Conservation (phyloP, 2,329 filamentous ascomycete genomes). For the Exserohilum rostratum region DNA sequence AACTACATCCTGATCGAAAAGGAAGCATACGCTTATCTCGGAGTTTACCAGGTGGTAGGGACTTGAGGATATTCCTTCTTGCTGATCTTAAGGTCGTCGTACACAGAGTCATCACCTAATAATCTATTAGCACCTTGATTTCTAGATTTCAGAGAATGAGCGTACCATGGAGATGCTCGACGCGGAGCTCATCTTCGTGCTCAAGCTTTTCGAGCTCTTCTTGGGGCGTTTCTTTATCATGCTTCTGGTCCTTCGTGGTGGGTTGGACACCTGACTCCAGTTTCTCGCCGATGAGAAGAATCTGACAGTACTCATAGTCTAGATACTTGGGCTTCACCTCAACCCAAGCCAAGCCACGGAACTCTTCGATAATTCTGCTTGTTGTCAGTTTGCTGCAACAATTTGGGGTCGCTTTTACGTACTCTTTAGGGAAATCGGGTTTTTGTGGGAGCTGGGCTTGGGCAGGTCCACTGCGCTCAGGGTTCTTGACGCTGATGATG, state of each 20-base stretch:
- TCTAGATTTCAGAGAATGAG: neutral
- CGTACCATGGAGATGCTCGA: constrained; percentile 63
- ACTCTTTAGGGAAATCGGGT: constrained; percentile 75
- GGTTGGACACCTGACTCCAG: constrained; percentile 63
- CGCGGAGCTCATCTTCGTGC: constrained; percentile 73
- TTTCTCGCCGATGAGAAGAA: constrained; percentile 78
- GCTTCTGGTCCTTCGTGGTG: constrained; percentile 62
- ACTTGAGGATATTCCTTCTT: constrained; percentile 64
- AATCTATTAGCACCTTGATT: constrained; percentile 5
- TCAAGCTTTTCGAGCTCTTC: constrained; percentile 77
- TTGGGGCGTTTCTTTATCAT: constrained; percentile 65
- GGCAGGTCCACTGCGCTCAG: constrained; percentile 69
- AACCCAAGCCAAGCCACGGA: constrained; percentile 74
- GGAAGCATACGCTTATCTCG: neutral
- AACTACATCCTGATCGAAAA: neutral
- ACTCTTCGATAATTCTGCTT: constrained; percentile 70
- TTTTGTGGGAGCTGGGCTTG: constrained; percentile 67
- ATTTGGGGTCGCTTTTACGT: constrained; percentile 36
- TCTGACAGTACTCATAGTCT: constrained; percentile 75
- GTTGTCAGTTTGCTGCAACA: constrained; percentile 9
- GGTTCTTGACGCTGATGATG: constrained; percentile 80
- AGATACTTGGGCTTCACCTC: constrained; percentile 75
- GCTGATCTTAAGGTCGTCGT: constrained; percentile 64
- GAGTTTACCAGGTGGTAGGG: constrained; percentile 42
- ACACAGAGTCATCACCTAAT: constrained; percentile 64